Evolutionary conservation across 805 yeast species (phyloP), one percentile per base, ranked within the genome.

Genomic region (Wickerhamiella slavikovae): DNA sequence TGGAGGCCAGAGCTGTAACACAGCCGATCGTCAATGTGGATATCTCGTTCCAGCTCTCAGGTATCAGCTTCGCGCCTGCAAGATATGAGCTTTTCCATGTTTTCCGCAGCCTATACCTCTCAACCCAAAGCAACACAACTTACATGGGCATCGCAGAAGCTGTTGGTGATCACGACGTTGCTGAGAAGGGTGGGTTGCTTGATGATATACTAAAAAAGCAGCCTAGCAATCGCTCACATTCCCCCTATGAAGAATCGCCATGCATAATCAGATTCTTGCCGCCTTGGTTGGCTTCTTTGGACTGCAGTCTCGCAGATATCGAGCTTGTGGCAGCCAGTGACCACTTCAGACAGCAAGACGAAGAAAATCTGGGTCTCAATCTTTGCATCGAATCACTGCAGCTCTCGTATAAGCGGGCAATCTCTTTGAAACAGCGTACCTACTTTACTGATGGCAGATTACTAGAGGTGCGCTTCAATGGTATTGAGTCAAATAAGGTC

Each of bases 11-110:
- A 15, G 51, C 47, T 0, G 33, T 29, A 7, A 44, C 51, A n/a
- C 34, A 34, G n/a, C 55, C 57, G 3, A 29, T 30, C 16, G 33
- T 44, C n/a, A 28, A 36, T 3, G 50, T 48, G n/a, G 37, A 35
- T 11, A 24, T 47, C 4, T 27, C 30, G 10, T 50, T 42, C 4
- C 20, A 28, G 13, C 35, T 53, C 12, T 29, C 36, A 17, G 39
- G 39, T 17, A 43, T 50, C 17, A 40, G 43, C 17, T 34, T 52
- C 19, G 29, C 38, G 4, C 37, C 47, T 13, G 38, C 50, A 9
- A 41, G 44, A 27, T 42, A 41, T 18, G 57, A 53, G 30, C 42
- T 54, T 11, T 43, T 53, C 38, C 33, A 42, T 16, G 47, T 45
- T 3, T 29, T 52, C 8, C 43, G 53, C 12, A 43, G 43, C 24